Evolutionary conservation across 2,329 filamentous ascomycete species (phyloP).

Genomic region (Paecilomyces dactylethromorphus): DNA sequence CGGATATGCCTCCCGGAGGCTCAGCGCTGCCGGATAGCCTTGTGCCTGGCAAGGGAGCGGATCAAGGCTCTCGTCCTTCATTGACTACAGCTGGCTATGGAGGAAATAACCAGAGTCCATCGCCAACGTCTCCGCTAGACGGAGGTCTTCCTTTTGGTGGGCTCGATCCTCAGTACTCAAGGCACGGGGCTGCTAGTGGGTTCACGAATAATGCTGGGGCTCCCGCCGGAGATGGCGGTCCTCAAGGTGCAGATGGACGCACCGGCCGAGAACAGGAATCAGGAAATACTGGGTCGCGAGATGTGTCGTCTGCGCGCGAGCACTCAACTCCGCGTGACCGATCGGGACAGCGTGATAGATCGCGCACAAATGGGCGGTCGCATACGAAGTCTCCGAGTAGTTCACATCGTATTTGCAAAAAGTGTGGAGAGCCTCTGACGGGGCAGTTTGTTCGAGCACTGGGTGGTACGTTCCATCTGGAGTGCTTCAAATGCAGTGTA

Average conservation of each 20-base stretch:
- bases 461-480: constrained; percentile 89
- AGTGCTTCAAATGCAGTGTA: constrained; percentile 97
- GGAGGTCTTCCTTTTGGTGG: constrained; percentile 21
- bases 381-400: constrained; percentile 30
- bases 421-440: constrained; percentile 79
- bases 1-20: constrained; percentile 37
- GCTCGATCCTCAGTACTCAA: constrained; percentile 25
- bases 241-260: constrained; percentile 22
- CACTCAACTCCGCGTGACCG: constrained; percentile 24
- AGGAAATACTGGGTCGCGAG: constrained; percentile 12
- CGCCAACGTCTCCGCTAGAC: constrained; percentile 34
- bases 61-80: constrained; percentile 23
- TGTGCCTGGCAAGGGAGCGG: constrained; percentile 35
- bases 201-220: constrained; percentile 10
- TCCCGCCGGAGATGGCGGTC: constrained; percentile 14
- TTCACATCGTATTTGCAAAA: constrained; percentile 60
- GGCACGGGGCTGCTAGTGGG: constrained; percentile 17
- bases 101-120: constrained; percentile 28
- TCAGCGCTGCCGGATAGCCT: constrained; percentile 34
- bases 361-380: constrained; percentile 28
- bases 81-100: constrained; percentile 30
- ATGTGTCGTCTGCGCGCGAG: constrained; percentile 19
- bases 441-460: constrained; percentile 94
- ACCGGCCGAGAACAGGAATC: constrained; percentile 25
- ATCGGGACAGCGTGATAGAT: constrained; percentile 27